These are phyloP conservation scores for Pseudognaphalium luteoalbum DNA, from an alignment of 129 eudicot species.

Conservation along the genomic window DNA sequence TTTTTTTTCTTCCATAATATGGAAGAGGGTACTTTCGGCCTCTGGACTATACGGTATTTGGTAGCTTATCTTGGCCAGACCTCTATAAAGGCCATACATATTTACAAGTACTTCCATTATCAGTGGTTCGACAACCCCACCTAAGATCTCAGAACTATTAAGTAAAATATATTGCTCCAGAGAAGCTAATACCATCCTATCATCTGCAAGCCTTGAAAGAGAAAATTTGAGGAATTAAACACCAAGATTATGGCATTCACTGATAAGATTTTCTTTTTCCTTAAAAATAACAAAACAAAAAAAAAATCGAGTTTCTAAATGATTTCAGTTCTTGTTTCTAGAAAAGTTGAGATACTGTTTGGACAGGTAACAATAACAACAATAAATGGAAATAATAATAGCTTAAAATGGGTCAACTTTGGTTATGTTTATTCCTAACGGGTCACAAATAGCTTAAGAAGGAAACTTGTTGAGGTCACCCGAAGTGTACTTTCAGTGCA, in stretches of 20 bases:
- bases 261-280: not conserved
- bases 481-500: not conserved
- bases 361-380: conserved; percentile 2
- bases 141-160: conserved; percentile 50
- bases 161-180: conserved; percentile 88
- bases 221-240: conserved; percentile 20
- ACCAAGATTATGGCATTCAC: conserved; percentile 8
- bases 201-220: conserved; percentile 78
- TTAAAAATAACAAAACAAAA: not conserved
- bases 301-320: conserved; percentile 14
- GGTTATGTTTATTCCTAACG: not conserved
- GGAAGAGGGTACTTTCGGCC: conserved; percentile 77
- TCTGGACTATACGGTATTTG: conserved; percentile 83
- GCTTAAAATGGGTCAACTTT: not conserved
- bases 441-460: not conserved
- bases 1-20: conserved; percentile 48
- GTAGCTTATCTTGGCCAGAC: conserved; percentile 73
- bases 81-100: conserved; percentile 77
- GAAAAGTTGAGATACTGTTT: conserved; percentile 12
- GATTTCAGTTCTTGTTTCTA: conserved; percentile 8
- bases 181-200: conserved; percentile 82
- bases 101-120: conserved; percentile 45
- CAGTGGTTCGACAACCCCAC: conserved; percentile 43
- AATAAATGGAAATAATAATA: conserved; percentile 1
- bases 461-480: not conserved